Evolutionary conservation across 257 asterid genomes (phyloP).

Genomic region (Nicotiana tabacum): DNA sequence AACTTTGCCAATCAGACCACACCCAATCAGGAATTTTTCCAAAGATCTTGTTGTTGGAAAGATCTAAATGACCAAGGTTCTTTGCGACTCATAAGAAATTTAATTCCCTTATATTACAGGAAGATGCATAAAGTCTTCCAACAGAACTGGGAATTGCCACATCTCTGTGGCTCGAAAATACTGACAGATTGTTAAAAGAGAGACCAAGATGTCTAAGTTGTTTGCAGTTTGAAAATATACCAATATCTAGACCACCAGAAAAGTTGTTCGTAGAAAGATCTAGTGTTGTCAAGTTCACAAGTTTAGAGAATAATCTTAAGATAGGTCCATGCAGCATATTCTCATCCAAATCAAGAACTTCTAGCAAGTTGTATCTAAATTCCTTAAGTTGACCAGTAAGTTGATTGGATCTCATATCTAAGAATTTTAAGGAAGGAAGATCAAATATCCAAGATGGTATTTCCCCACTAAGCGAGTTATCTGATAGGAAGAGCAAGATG

Average conservation of each 20-base stretch:
- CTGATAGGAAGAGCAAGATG: background rate
- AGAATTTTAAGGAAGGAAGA: background rate
- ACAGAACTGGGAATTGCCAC: background rate
- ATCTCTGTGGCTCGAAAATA: background rate
- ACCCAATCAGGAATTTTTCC: conserved; percentile 13
- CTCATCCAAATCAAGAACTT: background rate
- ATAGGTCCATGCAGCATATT: conserved; percentile 6
- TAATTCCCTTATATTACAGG: conserved; percentile 8
- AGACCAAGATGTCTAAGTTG: conserved; percentile 15
- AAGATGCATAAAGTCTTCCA: background rate
- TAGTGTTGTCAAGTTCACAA: background rate
- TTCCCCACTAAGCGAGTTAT: background rate
- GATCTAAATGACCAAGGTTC: background rate
- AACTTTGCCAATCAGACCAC: background rate
- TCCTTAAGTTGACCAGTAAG: background rate
- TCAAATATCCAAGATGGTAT: conserved; percentile 10
- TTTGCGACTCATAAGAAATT: background rate
- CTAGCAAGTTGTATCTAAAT: background rate
- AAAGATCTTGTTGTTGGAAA: conserved; percentile 7
- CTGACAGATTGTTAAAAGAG: conserved; percentile 15
- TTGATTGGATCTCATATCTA: background rate
- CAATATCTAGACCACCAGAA: background rate
- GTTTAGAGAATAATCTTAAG: conserved; percentile 4
- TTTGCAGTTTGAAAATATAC: conserved; percentile 17
- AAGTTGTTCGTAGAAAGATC: background rate